Evolutionary conservation across 2,329 filamentous ascomycete species (phyloP), one percentile per base, ranked within the genome.

Genomic region (Penicillium sp.): DNA sequence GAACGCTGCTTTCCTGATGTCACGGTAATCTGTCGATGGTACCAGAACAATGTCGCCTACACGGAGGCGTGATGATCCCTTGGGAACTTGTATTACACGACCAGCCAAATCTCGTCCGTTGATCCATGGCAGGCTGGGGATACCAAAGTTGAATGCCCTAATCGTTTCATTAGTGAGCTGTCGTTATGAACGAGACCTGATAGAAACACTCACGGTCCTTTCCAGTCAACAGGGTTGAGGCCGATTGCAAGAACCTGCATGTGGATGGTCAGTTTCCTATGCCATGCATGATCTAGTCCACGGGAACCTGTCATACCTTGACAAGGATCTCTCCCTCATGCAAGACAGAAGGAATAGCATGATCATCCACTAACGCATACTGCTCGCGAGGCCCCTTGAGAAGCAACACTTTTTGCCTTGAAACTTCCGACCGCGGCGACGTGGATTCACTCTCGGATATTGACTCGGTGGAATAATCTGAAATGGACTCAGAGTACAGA

Each of bases 181-280:
- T 25, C 22, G 9, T 13, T 29, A 5, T 0, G n/a, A 31, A 1
- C 9, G 6, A 8, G 6, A 33, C 13, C n/a, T 4, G 12, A 35
- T 4, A 27, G 16, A 22, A 13, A 31, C 10, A 75, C 80, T 58
- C 72, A 87, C 84, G 84, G 82, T 51, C 82, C 79, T 72, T 87
- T 87, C 82, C 82, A 88, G 64, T 88, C 87, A 47, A 90, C 86
- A 0, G 87, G 87, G 59, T 90, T 90, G 31, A 90, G 70, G 0
- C 87, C 86, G 58, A 88, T 83, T 11, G 80, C 80, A 31, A 78
- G 72, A 1, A 82, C 73, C 67, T 70, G 46, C 2, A 8, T 7
- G 29, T 18, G 7, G 40, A 46, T 25, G 29, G 41, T 58, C n/a
- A 58, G 36, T 28, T 35, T 7, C 27, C 13, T 7, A 10, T 35